phyloP scores from a whole-genome alignment of 768 basidiomycete species.

The Suillus spraguei region DNA sequence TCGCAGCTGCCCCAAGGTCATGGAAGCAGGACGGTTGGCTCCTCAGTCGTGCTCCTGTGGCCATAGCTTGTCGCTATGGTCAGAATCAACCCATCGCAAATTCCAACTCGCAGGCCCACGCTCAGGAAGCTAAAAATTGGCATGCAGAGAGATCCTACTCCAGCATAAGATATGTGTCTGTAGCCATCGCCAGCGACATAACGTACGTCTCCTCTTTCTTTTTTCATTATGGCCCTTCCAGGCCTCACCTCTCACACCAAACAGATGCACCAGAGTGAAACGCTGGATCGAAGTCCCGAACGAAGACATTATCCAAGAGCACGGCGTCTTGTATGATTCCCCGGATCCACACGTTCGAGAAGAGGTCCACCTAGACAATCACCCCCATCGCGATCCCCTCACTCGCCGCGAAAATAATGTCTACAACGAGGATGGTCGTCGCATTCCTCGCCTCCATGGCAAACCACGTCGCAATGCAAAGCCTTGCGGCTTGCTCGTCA shows the following conservation, averaged over 20 bases:
- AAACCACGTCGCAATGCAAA: not conserved
- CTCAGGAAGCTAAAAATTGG: no score
- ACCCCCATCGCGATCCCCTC: not conserved
- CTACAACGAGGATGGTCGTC: not conserved
- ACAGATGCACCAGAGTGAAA: not conserved
- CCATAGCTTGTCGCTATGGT: not conserved
- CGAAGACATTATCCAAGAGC: not conserved
- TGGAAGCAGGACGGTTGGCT: conserved; percentile 1
- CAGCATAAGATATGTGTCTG: not conserved
- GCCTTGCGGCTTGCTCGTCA: not conserved
- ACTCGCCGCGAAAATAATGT: not conserved
- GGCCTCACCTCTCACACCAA: no score
- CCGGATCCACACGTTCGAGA: not conserved
- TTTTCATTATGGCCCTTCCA: no score
- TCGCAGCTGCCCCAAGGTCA: not conserved
- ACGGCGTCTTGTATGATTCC: not conserved
- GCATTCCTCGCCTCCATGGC: not conserved
- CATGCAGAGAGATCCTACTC: no score
- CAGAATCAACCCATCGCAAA: not conserved
- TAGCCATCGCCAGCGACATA: not conserved
- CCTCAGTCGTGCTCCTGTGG: not conserved
- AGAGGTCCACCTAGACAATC: not conserved
- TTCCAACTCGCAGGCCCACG: not conserved
- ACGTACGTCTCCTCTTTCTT: not conserved
- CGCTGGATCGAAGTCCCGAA: not conserved